A percentile compares a stretch with the other conserved stretches of the same genome.
Evolutionary conservation across 805 yeast genomes (phyloP).

Genomic region (Martiniozyma abietophila): DNA sequence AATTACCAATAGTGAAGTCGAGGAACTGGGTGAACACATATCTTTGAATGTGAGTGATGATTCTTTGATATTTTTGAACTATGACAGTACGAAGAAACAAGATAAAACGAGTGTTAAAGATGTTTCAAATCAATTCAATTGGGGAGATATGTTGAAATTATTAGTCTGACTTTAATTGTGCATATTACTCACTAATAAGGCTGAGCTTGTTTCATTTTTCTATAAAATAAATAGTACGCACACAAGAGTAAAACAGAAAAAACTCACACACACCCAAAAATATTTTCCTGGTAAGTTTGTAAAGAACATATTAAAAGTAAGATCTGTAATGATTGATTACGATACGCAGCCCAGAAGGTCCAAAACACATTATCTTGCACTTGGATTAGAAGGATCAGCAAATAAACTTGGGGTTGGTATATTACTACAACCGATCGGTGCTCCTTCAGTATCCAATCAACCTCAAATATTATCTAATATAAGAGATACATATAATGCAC

Average conservation of each 20-base stretch:
- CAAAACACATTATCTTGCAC: conserved; percentile 70
- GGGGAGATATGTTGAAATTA: conserved; percentile 10
- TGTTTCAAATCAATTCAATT: conserved; percentile 8
- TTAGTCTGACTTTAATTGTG: too few relatives aligned
- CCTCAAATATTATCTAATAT: conserved; percentile 69
- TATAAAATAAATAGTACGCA: too few relatives aligned
- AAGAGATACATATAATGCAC: conserved; percentile 90
- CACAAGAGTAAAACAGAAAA: too few relatives aligned
- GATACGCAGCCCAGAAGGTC: too few relatives aligned
- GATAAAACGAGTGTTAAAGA: conserved; percentile 9
- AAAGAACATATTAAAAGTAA: too few relatives aligned
- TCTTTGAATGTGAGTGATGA: conserved; percentile 8
- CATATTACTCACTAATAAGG: too few relatives aligned
- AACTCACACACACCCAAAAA: too few relatives aligned
- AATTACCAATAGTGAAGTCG: conserved; percentile 10
- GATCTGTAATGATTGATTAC: too few relatives aligned
- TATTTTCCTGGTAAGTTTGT: too few relatives aligned
- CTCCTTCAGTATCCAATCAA: conserved; percentile 24
- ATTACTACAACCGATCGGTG: conserved; percentile 61
- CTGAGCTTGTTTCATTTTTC: too few relatives aligned
- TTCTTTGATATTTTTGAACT: too few relatives aligned
- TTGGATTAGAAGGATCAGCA: conserved; percentile 96
- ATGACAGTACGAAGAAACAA: not conserved
- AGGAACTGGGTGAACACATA: conserved; percentile 5
- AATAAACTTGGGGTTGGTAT: conserved; percentile 94